phyloP scores from a whole-genome alignment of 1,284 basidiomycete genomes.

The Pascua sp. region DNA sequence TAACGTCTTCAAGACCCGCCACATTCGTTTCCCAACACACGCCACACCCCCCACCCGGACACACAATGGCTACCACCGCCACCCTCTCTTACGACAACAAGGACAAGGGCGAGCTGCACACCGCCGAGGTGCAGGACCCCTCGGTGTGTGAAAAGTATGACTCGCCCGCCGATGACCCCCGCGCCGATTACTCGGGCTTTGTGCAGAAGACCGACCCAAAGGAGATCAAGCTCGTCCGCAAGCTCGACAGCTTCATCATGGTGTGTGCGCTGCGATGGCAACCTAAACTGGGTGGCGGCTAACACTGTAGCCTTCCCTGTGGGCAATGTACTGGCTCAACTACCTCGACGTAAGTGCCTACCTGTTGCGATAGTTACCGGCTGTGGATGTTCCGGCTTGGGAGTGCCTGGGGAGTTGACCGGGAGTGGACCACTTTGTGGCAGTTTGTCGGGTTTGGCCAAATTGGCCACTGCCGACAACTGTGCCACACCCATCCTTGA shows the following conservation, averaged over 20 bases:
- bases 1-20: too few species aligned
- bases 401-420: too few species aligned
- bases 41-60: too few species aligned
- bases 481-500: too few species aligned
- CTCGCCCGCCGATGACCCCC: not conserved
- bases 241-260: slow-evolving; percentile 29
- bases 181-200: slow-evolving; percentile 30
- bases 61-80: not conserved
- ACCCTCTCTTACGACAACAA: slow-evolving; percentile 1
- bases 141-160: not conserved
- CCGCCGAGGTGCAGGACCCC: not conserved
- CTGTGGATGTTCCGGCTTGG: too few species aligned
- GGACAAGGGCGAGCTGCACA: not conserved
- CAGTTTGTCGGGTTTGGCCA: too few species aligned
- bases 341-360: slow-evolving; percentile 11
- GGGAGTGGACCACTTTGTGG: too few species aligned
- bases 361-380: too few species aligned
- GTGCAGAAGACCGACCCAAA: slow-evolving; percentile 25
- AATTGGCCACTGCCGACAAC: too few species aligned
- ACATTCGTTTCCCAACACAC: too few species aligned
- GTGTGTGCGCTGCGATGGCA: slow-evolving; percentile 4
- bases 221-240: slow-evolving; percentile 28
- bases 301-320: slow-evolving; percentile 14
- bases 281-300: not conserved
- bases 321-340: slow-evolving; percentile 27